phyloP scores from a whole-genome alignment of 208 protist genomes.

The Leishmania lainsoni region DNA sequence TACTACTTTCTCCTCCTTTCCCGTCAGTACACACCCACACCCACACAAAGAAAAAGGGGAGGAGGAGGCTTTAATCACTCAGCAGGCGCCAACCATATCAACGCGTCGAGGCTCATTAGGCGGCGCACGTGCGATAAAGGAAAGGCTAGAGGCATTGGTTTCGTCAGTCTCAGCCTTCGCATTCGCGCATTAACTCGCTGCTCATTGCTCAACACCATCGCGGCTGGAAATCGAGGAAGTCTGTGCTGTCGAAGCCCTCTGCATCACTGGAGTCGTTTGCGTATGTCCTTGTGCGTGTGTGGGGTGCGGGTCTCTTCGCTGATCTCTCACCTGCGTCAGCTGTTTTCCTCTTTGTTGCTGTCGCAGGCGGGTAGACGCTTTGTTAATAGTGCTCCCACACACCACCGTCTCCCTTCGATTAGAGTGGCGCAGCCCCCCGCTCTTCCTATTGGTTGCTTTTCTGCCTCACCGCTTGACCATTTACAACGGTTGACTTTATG shows the following conservation, averaged over 20 bases:
- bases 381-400: not conserved
- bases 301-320: not conserved
- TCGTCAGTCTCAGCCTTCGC: not conserved
- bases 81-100: not conserved
- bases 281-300: not conserved
- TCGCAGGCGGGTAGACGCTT: not conserved
- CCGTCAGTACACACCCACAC: not conserved
- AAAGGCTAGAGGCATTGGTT: not conserved
- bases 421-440: not conserved
- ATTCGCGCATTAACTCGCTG: not conserved
- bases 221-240: not conserved
- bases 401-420: not conserved
- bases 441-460: not conserved
- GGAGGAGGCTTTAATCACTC: not conserved
- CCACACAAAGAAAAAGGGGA: not conserved
- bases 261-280: not conserved
- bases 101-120: not conserved
- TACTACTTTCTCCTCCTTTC: not conserved
- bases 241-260: not conserved
- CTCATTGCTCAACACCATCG: not conserved
- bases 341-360: not conserved
- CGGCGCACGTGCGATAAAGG: not conserved
- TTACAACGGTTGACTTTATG: conserved; percentile 1
- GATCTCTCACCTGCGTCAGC: not conserved
- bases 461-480: not conserved